phyloP scores from a whole-genome alignment of 768 basidiomycete genomes.

The Rhodosporidiobolus odoratus region DNA sequence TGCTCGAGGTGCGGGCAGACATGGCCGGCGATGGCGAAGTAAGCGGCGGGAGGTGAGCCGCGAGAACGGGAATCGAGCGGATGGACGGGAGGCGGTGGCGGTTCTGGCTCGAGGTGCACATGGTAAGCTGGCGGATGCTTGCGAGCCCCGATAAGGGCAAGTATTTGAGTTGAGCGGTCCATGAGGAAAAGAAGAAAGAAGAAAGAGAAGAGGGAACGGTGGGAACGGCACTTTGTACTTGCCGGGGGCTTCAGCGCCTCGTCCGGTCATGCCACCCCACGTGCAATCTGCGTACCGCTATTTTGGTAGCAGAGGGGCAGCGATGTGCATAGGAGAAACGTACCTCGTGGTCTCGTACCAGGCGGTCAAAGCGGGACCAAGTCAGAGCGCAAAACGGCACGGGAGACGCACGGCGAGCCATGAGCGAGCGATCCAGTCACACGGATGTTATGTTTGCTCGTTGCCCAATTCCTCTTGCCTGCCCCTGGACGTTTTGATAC shows the following conservation, averaged over 20 bases:
- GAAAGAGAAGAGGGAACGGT: neutral
- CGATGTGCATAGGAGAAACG: no score
- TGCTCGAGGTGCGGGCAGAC: neutral
- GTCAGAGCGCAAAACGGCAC: neutral
- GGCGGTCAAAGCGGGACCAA: no score
- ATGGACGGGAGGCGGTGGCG: neutral
- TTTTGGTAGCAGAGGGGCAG: no score
- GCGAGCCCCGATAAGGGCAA: neutral
- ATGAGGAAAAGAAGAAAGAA: neutral
- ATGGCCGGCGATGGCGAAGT: neutral
- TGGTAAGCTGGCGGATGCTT: neutral
- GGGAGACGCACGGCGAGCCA: neutral
- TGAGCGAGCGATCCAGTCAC: neutral
- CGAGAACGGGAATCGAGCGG: neutral
- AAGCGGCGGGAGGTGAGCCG: neutral
- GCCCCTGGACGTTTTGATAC: neutral
- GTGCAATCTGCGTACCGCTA: neutral
- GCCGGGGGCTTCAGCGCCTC: neutral
- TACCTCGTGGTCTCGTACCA: no score
- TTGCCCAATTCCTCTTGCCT: neutral
- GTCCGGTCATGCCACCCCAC: neutral
- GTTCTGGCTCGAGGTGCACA: neutral
- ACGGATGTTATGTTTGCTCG: neutral
- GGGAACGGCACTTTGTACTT: neutral
- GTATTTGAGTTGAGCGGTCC: neutral